Base-by-base conservation (phyloP, 129 eudicot species). In the Glebionis coronaria region DNA sequence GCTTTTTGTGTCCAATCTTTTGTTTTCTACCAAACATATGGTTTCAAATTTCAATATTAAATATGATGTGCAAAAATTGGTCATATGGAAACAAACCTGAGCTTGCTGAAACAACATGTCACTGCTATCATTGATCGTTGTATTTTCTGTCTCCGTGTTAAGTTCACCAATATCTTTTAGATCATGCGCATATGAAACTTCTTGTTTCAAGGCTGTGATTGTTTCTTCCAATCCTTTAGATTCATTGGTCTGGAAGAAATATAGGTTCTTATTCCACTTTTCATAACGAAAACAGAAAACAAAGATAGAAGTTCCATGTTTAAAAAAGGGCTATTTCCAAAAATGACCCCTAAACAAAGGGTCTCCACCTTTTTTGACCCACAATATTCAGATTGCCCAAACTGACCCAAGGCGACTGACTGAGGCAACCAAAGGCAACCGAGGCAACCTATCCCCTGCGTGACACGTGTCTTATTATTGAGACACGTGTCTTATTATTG, bases 151-250 rank as follows among this genome's bases (percentile, higher is more conserved):
- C 50, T 58, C 83, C 44, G 8, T 54, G 44, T 81, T 23, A 20
- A 23, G 61, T 56, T 56, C 61, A 23, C 28, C 61, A 12, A 25
- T 10, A 52, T 52, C 20, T 56, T 31, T 56, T 56, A 56, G 27
- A 11, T 56, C 61, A 56, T 56, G 38, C 12, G 61, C 31, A 56
- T 5, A 12, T 28, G 61, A 23, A 56, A 56, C 29, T 19, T 20
- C 11, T 27, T 57, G 63, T 57, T 57, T 81, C 69, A 86, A 80
- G 65, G 84, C 73, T 23, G 73, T 59, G 60, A 57, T 58, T 68
- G 82, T 79, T 73, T 73, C 81, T 72, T 84, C 70, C 67, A 90
- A 71, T 20, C 72, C 82, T 64, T 75, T 82, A 73, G 83, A 86
- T 73, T 90, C 97, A 49, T 59, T 20, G 38, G 78, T 83, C 95